Base-by-base conservation (phyloP, 331 rosid species). In the Pyracantha coccinea region DNA sequence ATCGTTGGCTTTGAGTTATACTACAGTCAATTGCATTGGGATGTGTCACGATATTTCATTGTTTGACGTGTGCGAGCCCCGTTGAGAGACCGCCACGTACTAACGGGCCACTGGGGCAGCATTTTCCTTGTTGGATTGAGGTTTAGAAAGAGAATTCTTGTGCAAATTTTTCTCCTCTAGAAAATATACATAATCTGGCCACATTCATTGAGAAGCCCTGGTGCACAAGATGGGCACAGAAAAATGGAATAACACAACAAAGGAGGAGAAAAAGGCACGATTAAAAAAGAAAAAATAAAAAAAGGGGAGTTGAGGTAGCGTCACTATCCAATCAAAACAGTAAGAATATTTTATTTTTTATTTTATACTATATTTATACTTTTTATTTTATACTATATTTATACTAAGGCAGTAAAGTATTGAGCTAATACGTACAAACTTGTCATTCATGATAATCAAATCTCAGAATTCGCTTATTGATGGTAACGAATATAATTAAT, bases 221-320 rank as follows among this genome's bases (percentile, higher is more conserved):
- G 20, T 45, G 57, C 68, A 45, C 47, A 70, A 32, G 52, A 67
- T 52, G 7, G 68, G 16, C 31, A 31, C 62, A 28, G 78, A 58
- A 52, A 74, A 38, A 35, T 62, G 44, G 75, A 60, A 54, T 23
- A 63, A 50, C 8, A 15, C 44, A 29, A 21, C 58, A 62, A 45
- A 27, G 78, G 50, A 13, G 60, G 69, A 38, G 33, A 14, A 23
- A 59, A 24, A 62, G 41, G 83, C 71, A 75, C 58, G 85, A 82
- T 77, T 75, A 35, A 68, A 50, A 35, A 2, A 35, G 9, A 35
- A 9, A 9, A 13, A 35, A 35, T 2, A 35, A 35, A n/a, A n/a
- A n/a, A n/a, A n/a, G n/a, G 44, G 47, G 66, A 83, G 83, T 74
- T 31, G 90, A 74, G 83, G 78, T 78, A 75, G 83, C 92, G 78